Conservation (phyloP, 805 yeast species). For the Torulaspora indica region DNA sequence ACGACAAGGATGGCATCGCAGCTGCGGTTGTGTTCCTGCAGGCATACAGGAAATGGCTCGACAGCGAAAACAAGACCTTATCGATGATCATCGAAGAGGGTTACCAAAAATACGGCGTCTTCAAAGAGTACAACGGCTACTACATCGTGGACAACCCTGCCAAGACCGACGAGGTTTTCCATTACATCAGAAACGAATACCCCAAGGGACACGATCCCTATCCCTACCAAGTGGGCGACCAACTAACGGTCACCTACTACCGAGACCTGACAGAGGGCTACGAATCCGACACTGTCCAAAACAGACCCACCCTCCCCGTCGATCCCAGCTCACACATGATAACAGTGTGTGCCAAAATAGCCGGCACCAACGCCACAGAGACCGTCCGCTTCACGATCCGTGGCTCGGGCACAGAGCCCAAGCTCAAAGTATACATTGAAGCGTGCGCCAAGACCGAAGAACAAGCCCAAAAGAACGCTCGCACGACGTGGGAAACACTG, state of each 20-base stretch:
- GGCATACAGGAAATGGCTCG: constrained; percentile 51
- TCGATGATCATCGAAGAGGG: constrained; percentile 53
- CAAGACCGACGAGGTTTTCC: constrained; percentile 53
- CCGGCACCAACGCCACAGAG: constrained; percentile 28
- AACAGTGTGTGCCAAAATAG: constrained; percentile 48
- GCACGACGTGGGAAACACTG: constrained; percentile 61
- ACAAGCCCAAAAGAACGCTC: constrained; percentile 50
- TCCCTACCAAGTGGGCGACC: constrained; percentile 51
- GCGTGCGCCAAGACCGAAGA: constrained; percentile 50
- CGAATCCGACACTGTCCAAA: constrained; percentile 60
- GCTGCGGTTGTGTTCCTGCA: constrained; percentile 76
- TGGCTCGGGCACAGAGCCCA: constrained; percentile 97
- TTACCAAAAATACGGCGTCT: constrained; percentile 66
- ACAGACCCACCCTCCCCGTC: constrained; percentile 61
- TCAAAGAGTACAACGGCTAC: constrained; percentile 83
- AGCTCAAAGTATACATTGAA: constrained; percentile 86
- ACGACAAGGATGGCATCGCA: constrained; percentile 89
- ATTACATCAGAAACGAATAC: constrained; percentile 42
- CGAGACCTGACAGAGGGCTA: constrained; percentile 81
- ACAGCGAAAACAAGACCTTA: constrained; percentile 37
- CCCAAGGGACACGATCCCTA: constrained; percentile 19
- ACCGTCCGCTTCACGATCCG: constrained; percentile 73
- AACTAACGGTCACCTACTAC: constrained; percentile 57
- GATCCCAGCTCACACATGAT: constrained; percentile 83
- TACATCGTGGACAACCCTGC: constrained; percentile 57